These are phyloP conservation scores for Calonectria naviculata DNA, from an alignment of 2,329 filamentous ascomycete genomes.

Conservation along the genomic window DNA sequence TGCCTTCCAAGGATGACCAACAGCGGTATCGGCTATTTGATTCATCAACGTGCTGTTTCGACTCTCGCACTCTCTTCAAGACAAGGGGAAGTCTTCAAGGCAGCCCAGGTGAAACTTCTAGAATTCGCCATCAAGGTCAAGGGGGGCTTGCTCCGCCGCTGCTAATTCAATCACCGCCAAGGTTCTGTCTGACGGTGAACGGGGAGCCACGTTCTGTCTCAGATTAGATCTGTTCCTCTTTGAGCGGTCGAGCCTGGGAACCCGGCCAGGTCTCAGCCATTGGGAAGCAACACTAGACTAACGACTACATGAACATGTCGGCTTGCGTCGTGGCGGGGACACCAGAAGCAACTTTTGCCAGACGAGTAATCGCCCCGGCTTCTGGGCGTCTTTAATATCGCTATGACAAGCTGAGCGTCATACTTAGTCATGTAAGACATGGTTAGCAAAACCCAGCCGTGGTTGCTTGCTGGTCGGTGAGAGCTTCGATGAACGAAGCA, in stretches of 20 bases:
- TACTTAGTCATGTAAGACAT: conserved; percentile 5
- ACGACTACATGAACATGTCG: background rate
- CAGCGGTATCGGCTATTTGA: background rate
- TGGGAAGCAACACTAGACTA: background rate
- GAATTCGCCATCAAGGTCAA: background rate
- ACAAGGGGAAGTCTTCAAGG: background rate
- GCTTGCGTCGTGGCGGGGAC: background rate
- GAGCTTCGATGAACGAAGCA: conserved; percentile 2
- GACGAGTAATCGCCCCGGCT: background rate
- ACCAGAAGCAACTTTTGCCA: background rate
- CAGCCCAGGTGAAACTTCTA: background rate
- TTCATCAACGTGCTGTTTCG: background rate
- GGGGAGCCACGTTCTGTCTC: conserved; percentile 8
- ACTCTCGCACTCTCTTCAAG: background rate
- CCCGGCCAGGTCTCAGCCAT: background rate
- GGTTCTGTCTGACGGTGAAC: conserved; percentile 4
- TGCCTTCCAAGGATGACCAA: background rate
- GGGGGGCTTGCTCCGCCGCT: background rate
- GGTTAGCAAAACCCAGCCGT: background rate
- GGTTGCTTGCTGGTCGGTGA: conserved; percentile 11
- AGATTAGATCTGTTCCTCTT: conserved; percentile 3
- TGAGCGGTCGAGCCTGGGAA: background rate
- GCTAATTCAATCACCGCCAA: conserved; percentile 5
- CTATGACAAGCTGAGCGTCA: conserved; percentile 1
- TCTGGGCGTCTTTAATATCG: background rate